Percentiles rank a stretch among this genome's conserved stretches.
phyloP scores from a whole-genome alignment of 2,329 filamentous ascomycete genomes.

The Fusarium sarcochroum region DNA sequence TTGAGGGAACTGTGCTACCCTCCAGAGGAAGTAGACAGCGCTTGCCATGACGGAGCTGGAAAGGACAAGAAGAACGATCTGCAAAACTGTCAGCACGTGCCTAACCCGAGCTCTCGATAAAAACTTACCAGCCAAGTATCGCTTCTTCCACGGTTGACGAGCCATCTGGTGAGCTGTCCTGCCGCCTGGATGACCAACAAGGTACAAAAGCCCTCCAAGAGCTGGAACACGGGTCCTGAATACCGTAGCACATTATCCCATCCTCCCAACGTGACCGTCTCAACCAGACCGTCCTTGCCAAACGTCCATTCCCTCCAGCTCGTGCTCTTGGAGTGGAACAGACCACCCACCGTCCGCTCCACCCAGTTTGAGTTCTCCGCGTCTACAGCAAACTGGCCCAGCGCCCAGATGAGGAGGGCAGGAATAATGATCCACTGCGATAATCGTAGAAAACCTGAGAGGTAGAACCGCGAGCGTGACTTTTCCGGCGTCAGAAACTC shows the following conservation, averaged over 20 bases:
- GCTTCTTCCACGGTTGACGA: conserved; percentile 92
- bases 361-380: conserved; percentile 84
- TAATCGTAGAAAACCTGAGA: conserved; percentile 78
- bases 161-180: conserved; percentile 93
- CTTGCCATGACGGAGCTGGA: conserved; percentile 94
- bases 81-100: conserved; percentile 53
- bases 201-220: conserved; percentile 96
- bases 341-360: conserved; percentile 79
- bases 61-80: conserved; percentile 90
- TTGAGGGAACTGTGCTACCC: conserved; percentile 92
- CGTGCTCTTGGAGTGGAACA: conserved; percentile 72
- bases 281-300: conserved; percentile 85
- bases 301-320: conserved; percentile 88
- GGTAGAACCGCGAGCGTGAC: conserved; percentile 80
- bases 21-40: conserved; percentile 96
- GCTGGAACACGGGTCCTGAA: conserved; percentile 93
- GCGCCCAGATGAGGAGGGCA: conserved; percentile 89
- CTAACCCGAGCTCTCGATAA: background rate
- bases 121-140: conserved; percentile 93
- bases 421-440: conserved; percentile 92
- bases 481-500: conserved; percentile 84
- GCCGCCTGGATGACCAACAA: conserved; percentile 94
- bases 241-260: conserved; percentile 93
- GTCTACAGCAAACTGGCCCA: conserved; percentile 96
- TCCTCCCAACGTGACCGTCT: conserved; percentile 82